Conservation (phyloP, 768 basidiomycete species). For the Collybia nuda region DNA sequence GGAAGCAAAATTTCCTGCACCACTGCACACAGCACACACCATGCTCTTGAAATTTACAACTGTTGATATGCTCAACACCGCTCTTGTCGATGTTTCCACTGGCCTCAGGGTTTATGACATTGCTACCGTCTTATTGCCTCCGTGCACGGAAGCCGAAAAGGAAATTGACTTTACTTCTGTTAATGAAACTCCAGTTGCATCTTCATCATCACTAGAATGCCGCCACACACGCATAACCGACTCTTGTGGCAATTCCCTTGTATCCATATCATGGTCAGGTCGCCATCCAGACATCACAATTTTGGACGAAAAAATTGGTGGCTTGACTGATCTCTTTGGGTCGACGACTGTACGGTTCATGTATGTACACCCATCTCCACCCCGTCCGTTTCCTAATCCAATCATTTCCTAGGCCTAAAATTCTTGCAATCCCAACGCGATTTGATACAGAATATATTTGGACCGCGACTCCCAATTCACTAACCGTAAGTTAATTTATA, state of each 20-base stretch:
- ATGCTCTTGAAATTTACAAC: constrained; percentile 64
- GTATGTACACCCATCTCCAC: constrained; percentile 29
- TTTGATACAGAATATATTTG: constrained; percentile 62
- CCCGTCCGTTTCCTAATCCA: constrained; percentile 2
- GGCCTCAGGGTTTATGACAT: constrained; percentile 49
- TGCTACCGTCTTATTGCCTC: constrained; percentile 37
- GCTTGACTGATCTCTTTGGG: constrained; percentile 56
- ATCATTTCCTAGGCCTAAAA: constrained; percentile 42
- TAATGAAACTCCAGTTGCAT: constrained; percentile 1
- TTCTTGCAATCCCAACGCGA: constrained; percentile 60
- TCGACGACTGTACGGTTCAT: constrained; percentile 52
- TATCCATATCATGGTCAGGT: constrained; percentile 53
- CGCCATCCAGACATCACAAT: constrained; percentile 52
- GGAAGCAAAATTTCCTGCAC: background rate
- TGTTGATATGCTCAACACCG: constrained; percentile 55
- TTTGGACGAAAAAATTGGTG: constrained; percentile 48
- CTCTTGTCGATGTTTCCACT: constrained; percentile 53
- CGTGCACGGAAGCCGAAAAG: constrained; percentile 25
- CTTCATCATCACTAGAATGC: constrained; percentile 10
- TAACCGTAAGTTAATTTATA: constrained; percentile 39
- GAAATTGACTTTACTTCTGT: constrained; percentile 10
- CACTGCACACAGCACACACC: constrained; percentile 8
- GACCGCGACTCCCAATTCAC: constrained; percentile 53
- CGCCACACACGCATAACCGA: constrained; percentile 47
- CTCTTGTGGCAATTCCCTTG: constrained; percentile 38